A percentile compares a stretch with the other conserved stretches of the same genome.
These are phyloP conservation scores for Pseudogymnoascus sp. DNA, from an alignment of 2,329 filamentous ascomycete genomes.

Conservation along the genomic window DNA sequence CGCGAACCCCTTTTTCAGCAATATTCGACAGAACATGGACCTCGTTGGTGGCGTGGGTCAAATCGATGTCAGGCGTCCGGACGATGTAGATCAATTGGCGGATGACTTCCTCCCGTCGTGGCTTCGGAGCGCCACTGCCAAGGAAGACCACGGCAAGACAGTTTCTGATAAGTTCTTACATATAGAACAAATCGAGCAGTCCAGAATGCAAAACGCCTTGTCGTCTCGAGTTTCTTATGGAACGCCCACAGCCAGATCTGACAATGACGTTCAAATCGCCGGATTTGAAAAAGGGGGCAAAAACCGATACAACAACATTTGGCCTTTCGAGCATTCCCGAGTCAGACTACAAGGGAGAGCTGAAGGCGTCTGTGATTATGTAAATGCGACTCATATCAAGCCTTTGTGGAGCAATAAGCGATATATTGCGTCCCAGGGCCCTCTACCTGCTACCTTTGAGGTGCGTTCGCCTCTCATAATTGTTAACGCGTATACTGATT, in stretches of 20 bases:
- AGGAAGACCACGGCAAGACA: constrained; percentile 66
- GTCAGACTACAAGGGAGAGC: constrained; percentile 69
- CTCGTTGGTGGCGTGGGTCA: constrained; percentile 89
- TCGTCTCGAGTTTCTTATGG: constrained; percentile 54
- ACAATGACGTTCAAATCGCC: constrained; percentile 61
- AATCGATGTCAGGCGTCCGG: constrained; percentile 56
- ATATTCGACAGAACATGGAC: constrained; percentile 96
- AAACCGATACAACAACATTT: constrained; percentile 96
- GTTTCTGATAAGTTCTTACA: constrained; percentile 78
- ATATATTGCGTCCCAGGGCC: constrained; percentile 94
- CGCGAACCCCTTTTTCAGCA: constrained; percentile 86
- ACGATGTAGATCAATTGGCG: constrained; percentile 41
- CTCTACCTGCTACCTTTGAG: constrained; percentile 84
- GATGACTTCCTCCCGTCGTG: constrained; percentile 60
- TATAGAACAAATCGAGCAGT: constrained; percentile 80
- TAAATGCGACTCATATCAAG: constrained; percentile 87
- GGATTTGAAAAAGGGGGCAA: constrained; percentile 92
- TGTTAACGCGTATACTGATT: constrained; percentile 14
- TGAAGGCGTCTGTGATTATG: constrained; percentile 75
- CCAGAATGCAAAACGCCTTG: constrained; percentile 83
- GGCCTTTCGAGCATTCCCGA: constrained; percentile 89
- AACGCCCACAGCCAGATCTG: constrained; percentile 30
- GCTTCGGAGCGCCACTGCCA: constrained; percentile 64
- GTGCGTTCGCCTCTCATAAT: constrained; percentile 45
- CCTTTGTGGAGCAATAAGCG: constrained; percentile 77